Conservation (phyloP, 2,329 filamentous ascomycete genomes). For the Ascochyta lentis region DNA sequence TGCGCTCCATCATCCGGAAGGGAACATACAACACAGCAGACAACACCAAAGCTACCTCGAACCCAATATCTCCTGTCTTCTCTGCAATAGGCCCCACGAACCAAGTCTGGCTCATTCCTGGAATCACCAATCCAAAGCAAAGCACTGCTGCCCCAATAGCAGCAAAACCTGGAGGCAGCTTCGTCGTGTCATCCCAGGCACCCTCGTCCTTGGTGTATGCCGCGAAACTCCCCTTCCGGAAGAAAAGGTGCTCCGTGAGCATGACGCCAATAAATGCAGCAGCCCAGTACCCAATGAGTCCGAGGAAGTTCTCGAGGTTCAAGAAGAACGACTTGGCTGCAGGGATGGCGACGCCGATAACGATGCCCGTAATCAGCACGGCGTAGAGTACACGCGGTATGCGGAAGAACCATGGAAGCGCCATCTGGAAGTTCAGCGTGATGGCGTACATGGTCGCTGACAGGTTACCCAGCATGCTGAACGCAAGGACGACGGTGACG, state of each 20-base stretch:
- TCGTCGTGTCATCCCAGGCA: constrained; percentile 50
- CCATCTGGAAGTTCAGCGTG: constrained; percentile 69
- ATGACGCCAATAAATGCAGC: constrained; percentile 44
- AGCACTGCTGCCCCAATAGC: constrained; percentile 49
- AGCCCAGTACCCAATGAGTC: constrained; percentile 47
- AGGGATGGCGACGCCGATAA: constrained; percentile 65
- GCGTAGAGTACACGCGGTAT: constrained; percentile 66
- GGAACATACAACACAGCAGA: constrained; percentile 55
- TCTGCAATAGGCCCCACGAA: constrained; percentile 66
- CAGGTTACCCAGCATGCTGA: constrained; percentile 63
- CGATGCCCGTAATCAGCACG: constrained; percentile 63
- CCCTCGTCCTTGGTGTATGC: constrained; percentile 48
- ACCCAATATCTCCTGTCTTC: constrained; percentile 69
- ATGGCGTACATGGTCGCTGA: constrained; percentile 67
- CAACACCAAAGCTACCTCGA: constrained; percentile 66
- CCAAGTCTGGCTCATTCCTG: constrained; percentile 67
- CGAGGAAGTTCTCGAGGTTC: constrained; percentile 55
- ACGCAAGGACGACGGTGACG: constrained; percentile 63
- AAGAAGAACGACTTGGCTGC: constrained; percentile 65
- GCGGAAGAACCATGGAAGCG: constrained; percentile 62
- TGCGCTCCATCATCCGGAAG: constrained; percentile 51
- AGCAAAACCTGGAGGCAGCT: constrained; percentile 51
- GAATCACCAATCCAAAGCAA: constrained; percentile 60
- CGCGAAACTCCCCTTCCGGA: constrained; percentile 41
- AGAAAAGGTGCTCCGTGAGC: constrained; percentile 48